phyloP scores from a whole-genome alignment of 257 asterid species.

The Solanum peruvianum region DNA sequence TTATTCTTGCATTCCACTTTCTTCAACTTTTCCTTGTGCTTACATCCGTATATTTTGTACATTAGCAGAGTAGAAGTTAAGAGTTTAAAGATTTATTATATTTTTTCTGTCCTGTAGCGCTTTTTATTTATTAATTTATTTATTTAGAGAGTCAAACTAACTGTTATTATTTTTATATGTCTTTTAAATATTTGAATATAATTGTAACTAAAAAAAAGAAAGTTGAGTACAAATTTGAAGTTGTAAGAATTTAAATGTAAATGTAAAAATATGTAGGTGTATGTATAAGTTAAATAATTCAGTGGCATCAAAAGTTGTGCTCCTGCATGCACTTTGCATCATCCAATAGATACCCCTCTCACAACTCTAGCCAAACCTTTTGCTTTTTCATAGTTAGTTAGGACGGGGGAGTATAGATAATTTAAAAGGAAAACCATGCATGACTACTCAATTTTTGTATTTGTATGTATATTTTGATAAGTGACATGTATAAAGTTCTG shows the following conservation, averaged over 20 bases:
- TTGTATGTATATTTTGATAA: too few relatives aligned
- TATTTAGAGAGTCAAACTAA: not conserved
- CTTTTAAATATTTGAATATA: not conserved
- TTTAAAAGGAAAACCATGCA: not conserved
- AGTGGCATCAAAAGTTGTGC: not conserved
- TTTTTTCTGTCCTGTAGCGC: not conserved
- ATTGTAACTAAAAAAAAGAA: too few relatives aligned
- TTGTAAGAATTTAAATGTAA: too few relatives aligned
- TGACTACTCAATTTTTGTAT: too few relatives aligned
- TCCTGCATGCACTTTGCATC: not conserved
- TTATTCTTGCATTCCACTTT: not conserved
- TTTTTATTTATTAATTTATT: too few relatives aligned
- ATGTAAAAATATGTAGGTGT: not conserved
- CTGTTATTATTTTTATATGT: not conserved
- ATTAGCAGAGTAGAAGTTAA: not conserved
- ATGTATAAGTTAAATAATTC: not conserved
- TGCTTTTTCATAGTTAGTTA: not conserved
- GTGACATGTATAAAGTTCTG: too few relatives aligned
- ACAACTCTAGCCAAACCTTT: not conserved
- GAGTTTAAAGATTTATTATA: not conserved
- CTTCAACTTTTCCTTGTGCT: not conserved
- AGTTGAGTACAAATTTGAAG: too few relatives aligned
- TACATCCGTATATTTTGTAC: not conserved
- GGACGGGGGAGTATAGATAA: not conserved
- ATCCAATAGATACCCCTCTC: not conserved